These are phyloP conservation scores for Colletotrichum sp. DNA, from an alignment of 2,329 filamentous ascomycete genomes.

Conservation along the genomic window DNA sequence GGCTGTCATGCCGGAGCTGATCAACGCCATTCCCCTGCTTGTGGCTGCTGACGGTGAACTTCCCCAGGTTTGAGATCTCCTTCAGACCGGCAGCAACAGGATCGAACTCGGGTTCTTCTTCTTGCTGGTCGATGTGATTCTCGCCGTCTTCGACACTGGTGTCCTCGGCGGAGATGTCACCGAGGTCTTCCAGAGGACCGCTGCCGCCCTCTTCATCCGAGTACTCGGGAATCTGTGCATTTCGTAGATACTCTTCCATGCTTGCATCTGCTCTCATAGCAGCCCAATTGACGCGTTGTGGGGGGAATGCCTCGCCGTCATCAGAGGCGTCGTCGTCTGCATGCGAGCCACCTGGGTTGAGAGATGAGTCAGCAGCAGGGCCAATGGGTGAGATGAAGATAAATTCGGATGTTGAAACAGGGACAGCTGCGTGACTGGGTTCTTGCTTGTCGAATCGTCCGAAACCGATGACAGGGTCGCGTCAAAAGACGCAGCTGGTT, in stretches of 20 bases:
- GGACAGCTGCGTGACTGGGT: not conserved
- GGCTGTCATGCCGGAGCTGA: conserved; percentile 76
- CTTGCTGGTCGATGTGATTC: conserved; percentile 26
- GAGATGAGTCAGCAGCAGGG: conserved; percentile 13
- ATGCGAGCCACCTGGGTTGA: conserved; percentile 1
- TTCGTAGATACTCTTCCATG: conserved; percentile 18
- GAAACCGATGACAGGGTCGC: not conserved
- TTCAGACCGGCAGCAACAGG: conserved; percentile 67
- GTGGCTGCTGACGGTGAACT: conserved; percentile 81
- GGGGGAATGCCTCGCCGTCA: conserved; percentile 17
- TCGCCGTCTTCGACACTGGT: conserved; percentile 35
- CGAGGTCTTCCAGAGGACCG: conserved; percentile 12
- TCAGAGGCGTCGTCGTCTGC: conserved; percentile 12
- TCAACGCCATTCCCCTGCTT: conserved; percentile 83
- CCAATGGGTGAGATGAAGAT: not conserved
- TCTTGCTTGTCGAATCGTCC: conserved; percentile 1
- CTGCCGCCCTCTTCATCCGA: conserved; percentile 14
- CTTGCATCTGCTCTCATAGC: conserved; percentile 18
- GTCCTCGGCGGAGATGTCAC: conserved; percentile 27
- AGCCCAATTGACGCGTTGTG: conserved; percentile 18
- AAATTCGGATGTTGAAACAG: conserved; percentile 1
- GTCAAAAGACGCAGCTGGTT: not conserved
- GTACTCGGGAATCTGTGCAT: conserved; percentile 14
- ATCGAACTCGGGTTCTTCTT: conserved; percentile 51
- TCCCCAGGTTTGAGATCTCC: conserved; percentile 84